phyloP scores from a whole-genome alignment of 805 yeast genomes.

The Kurtzmaniella cleridarum region DNA sequence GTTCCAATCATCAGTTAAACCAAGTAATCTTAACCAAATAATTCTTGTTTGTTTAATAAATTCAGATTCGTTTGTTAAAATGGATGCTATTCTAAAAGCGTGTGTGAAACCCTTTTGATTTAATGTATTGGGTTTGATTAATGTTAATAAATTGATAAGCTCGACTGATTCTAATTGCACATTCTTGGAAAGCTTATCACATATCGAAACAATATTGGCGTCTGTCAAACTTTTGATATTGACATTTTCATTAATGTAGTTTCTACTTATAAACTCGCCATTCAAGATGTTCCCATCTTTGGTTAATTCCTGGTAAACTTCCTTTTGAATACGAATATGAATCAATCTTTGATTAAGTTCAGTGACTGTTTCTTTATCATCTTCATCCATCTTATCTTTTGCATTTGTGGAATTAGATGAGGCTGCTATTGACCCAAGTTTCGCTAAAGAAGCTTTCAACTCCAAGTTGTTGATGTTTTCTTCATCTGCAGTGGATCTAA shows the following conservation, averaged over 20 bases:
- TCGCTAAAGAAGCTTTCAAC: conserved; percentile 65
- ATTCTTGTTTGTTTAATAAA: conserved; percentile 17
- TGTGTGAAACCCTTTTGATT: conserved; percentile 20
- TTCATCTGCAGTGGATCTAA: conserved; percentile 31
- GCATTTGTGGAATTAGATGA: conserved; percentile 6
- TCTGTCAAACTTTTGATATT: conserved; percentile 6
- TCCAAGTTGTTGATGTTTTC: conserved; percentile 39
- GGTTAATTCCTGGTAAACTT: conserved; percentile 17
- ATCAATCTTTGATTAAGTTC: conserved; percentile 49
- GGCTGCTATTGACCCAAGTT: conserved; percentile 53
- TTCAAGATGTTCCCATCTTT: conserved; percentile 9
- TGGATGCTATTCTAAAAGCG: conserved; percentile 49
- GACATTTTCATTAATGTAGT: conserved; percentile 13
- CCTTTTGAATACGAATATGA: conserved; percentile 45
- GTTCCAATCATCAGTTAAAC: conserved; percentile 47
- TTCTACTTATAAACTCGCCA: conserved; percentile 10
- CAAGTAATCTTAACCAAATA: conserved; percentile 58
- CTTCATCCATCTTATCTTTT: conserved; percentile 7
- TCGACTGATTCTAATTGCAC: conserved; percentile 39
- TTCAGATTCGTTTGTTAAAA: conserved; percentile 22
- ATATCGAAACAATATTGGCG: conserved; percentile 16
- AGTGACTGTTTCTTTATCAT: conserved; percentile 21
- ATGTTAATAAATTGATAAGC: conserved; percentile 48
- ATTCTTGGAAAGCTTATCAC: conserved; percentile 26
- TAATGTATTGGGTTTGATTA: conserved; percentile 29